Base-by-base conservation (phyloP, 2,329 filamentous ascomycete genomes). In the Trichoderma koningiopsis region DNA sequence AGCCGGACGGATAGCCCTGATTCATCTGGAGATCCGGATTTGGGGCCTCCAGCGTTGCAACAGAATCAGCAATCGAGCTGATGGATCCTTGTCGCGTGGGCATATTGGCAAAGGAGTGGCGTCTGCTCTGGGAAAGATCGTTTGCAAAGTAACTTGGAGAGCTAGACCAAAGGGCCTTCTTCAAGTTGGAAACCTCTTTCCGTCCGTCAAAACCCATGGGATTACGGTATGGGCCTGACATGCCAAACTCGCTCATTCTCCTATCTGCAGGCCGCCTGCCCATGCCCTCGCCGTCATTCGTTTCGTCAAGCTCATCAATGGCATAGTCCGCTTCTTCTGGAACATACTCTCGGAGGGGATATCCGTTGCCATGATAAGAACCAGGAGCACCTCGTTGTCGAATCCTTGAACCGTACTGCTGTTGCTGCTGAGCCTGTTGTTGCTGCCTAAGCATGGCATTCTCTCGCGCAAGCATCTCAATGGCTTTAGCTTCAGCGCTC, bases 101-200 rank as follows among this genome's bases (percentile, higher is more conserved):
- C 75, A 90, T 85, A 74, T 89, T 89, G 63, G 89, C 92, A 76
- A 96, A 93, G 1, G 92, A 95, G 78, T 95, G 92, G 33, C 92
- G 88, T 70, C 92, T 87, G 74, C 91, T 93, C 75, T 94, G 91
- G 14, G 90, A 88, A 35, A 88, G 83, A 71, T 92, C 90, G 4
- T 83, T 84, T 29, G 87, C 84, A 56, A 87, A 85, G 76, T 92
- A 91, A 1, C 87, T 89, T n/a, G 89, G 84, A 6, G 89, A 89
- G 73, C 87, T 91, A 72, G 92, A 90, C 91, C 91, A 94, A 71
- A 88, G 87, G 4, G 86, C 88, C 74, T 88, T 90, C 78, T 90
- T 91, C 10, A 91, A 83, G 47, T 77, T 79, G 63, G 77, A 72
- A 72, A 86, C 89, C 70, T 91, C 89, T 74, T 90, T 90, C 68